A percentile compares a stretch with the other conserved stretches of the same genome.
These are phyloP conservation scores for Serendipita sp. DNA, from an alignment of 768 basidiomycete species.

Conservation along the genomic window DNA sequence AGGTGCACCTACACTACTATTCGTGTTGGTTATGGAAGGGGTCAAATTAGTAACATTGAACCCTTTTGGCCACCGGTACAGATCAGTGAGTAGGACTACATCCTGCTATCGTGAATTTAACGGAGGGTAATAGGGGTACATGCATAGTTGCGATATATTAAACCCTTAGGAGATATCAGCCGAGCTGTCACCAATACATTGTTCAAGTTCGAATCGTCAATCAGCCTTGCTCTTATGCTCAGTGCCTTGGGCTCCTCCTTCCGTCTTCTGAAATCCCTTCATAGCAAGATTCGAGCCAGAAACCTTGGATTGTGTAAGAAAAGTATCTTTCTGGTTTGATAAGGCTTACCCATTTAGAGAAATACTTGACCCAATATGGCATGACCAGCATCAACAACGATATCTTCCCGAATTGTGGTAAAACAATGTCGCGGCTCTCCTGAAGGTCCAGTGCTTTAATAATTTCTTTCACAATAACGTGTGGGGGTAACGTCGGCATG, in stretches of 20 bases:
- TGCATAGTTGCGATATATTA: no score
- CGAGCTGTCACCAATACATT: no score
- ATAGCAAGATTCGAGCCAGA: neutral
- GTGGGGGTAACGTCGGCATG: constrained; percentile 54
- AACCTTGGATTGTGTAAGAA: neutral
- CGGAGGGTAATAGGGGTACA: no score
- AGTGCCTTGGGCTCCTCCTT: neutral
- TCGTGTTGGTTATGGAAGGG: no score
- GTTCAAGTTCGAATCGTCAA: neutral
- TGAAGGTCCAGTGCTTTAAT: constrained; percentile 69
- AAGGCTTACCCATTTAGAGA: neutral
- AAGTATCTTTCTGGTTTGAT: neutral
- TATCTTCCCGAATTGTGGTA: constrained; percentile 27
- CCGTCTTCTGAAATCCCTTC: neutral
- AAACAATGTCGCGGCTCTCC: constrained; percentile 48
- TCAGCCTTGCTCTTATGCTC: neutral
- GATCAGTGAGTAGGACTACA: no score
- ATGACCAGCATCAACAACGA: neutral
- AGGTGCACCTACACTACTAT: no score
- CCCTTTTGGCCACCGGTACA: no score
- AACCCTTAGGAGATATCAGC: no score
- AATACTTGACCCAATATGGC: constrained; percentile 1
- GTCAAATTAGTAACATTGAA: no score
- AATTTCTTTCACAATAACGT: constrained; percentile 63
- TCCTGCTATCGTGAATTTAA: no score